Percentiles rank a stretch among this genome's conserved stretches.
These are phyloP conservation scores for Apiospora rasikravindrae DNA, from an alignment of 2,329 filamentous ascomycete species.

Conservation along the genomic window DNA sequence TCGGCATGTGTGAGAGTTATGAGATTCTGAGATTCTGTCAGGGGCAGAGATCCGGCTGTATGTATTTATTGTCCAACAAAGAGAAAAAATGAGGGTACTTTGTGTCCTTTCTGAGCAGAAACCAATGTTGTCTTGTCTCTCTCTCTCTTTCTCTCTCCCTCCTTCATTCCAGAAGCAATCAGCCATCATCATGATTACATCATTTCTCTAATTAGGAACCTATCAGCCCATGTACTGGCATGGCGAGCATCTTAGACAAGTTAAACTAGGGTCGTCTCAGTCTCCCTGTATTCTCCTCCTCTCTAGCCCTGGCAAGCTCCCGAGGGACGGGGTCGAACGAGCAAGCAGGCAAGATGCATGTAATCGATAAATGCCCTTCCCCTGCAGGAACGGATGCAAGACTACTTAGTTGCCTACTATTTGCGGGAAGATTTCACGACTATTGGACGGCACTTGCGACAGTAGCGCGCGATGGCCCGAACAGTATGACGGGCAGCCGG, in stretches of 20 bases:
- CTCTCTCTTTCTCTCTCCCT: neutral
- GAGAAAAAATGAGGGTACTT: neutral
- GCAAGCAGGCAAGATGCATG: conserved; percentile 4
- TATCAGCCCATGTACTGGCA: neutral
- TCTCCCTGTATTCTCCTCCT: neutral
- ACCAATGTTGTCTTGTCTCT: neutral
- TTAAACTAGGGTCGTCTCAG: neutral
- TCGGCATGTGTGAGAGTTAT: conserved; percentile 7
- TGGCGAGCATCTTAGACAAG: neutral
- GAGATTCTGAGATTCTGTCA: neutral
- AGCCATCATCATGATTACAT: conserved; percentile 11
- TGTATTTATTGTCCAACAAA: conserved; percentile 13
- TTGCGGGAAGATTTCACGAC: neutral
- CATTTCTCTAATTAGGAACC: neutral
- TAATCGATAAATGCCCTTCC: neutral
- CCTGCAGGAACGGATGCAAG: conserved; percentile 8
- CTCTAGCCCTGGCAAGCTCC: neutral
- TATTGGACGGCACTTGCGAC: neutral
- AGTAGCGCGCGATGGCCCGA: neutral
- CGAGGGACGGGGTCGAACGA: neutral
- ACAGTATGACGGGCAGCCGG: neutral
- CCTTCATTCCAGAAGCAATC: neutral
- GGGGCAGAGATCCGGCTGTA: conserved; percentile 13
- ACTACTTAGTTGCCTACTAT: neutral
- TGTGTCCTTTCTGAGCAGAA: conserved; percentile 1